Percentiles rank a stretch among this genome's conserved stretches.
Evolutionary conservation across 805 yeast species (phyloP).

Genomic region (Candida xyloterini): DNA sequence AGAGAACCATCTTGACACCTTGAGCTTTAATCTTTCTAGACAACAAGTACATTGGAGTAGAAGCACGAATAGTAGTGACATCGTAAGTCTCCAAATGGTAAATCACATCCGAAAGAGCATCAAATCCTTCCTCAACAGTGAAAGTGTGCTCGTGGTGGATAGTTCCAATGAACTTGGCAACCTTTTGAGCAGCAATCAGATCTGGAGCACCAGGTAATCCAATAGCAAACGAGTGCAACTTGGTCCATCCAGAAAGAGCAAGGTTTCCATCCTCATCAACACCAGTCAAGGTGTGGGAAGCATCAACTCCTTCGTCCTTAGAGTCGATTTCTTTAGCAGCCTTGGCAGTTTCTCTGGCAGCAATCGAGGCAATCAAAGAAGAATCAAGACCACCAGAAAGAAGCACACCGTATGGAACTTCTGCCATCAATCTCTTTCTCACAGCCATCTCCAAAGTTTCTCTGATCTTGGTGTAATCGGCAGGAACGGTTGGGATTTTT

Average conservation of each 20-base stretch:
- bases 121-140: conserved; percentile 95
- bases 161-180: conserved; percentile 93
- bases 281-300: conserved; percentile 78
- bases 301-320: conserved; percentile 50
- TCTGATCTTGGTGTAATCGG: conserved; percentile 70
- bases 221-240: conserved; percentile 92
- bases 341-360: conserved; percentile 90
- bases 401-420: conserved; percentile 97
- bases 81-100: conserved; percentile 96
- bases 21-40: conserved; percentile 98
- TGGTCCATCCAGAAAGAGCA: conserved; percentile 69
- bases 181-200: conserved; percentile 92
- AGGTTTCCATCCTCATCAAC: conserved; percentile 86
- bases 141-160: conserved; percentile 97
- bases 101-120: conserved; percentile 91
- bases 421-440: conserved; percentile 98
- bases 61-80: conserved; percentile 98
- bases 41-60: conserved; percentile 96
- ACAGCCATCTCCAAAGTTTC: conserved; percentile 88
- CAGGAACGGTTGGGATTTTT: conserved; percentile 70
- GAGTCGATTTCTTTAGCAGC: conserved; percentile 54
- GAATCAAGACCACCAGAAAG: conserved; percentile 98
- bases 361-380: conserved; percentile 93
- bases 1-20: conserved; percentile 98
- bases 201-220: conserved; percentile 99